These are phyloP conservation scores for Saccharomyces hybrid DNA, from an alignment of 1,139 yeast genomes.

Conservation along the genomic window DNA sequence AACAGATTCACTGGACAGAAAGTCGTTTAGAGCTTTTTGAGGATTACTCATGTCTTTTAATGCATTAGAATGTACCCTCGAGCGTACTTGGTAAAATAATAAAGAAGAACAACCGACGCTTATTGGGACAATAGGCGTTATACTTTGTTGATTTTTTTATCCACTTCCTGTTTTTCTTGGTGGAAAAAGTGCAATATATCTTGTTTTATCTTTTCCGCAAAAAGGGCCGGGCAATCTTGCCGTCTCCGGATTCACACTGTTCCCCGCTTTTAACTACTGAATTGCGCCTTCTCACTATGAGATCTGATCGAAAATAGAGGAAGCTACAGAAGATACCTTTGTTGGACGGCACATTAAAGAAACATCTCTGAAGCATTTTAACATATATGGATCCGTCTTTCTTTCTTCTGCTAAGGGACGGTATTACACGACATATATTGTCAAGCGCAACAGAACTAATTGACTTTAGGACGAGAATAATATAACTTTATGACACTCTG, in stretches of 20 bases:
- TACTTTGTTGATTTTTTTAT: not conserved
- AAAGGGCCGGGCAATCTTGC: not conserved
- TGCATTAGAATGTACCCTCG: not conserved
- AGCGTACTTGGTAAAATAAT: not conserved
- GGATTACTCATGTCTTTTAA: slow-evolving; percentile 5
- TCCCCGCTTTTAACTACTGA: not conserved
- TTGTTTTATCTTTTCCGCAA: not conserved
- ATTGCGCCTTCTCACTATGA: not conserved
- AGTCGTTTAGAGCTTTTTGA: slow-evolving; percentile 15
- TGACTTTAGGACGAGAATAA: not conserved
- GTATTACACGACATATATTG: not conserved
- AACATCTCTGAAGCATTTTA: not conserved
- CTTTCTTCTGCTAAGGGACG: not conserved
- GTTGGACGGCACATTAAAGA: not conserved
- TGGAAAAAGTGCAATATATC: not conserved
- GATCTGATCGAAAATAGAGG: not conserved
- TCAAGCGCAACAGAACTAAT: not conserved
- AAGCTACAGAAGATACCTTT: not conserved
- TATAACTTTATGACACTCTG: not conserved
- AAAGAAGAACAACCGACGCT: not conserved
- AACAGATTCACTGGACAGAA: slow-evolving; percentile 8
- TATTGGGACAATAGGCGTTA: not conserved
- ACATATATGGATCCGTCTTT: not conserved
- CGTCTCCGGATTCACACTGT: not conserved
- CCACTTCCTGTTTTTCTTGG: not conserved